Evolutionary conservation across 1,284 basidiomycete genomes (phyloP).

Genomic region (Cryptococcus floricola): DNA sequence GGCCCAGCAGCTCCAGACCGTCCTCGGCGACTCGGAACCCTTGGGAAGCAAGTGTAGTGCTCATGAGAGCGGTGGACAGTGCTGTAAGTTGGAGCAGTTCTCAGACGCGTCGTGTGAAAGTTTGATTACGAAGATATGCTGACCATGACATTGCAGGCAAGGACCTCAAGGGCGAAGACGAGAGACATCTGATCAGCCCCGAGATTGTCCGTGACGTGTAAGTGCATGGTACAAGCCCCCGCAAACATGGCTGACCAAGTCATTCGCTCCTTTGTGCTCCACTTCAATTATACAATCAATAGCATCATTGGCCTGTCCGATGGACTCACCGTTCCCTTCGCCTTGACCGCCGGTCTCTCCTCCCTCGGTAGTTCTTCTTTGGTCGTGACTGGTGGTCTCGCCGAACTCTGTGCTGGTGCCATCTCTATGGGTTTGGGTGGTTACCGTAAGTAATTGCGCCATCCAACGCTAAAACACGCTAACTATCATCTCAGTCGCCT

Average conservation of each 20-base stretch:
- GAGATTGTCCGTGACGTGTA: conserved; percentile 51
- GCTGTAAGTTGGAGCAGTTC: conserved; percentile 27
- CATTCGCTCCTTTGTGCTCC: not conserved
- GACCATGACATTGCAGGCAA: conserved; percentile 17
- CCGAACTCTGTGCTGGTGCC: conserved; percentile 90
- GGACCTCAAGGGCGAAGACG: conserved; percentile 50
- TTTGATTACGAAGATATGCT: not conserved
- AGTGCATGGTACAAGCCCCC: conserved; percentile 18
- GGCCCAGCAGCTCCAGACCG: conserved; percentile 27
- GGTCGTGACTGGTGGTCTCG: conserved; percentile 85
- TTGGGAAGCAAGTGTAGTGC: conserved; percentile 43
- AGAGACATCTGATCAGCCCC: conserved; percentile 48
- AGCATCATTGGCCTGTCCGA: conserved; percentile 93
- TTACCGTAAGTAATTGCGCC: conserved; percentile 56
- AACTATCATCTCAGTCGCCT: conserved; percentile 58
- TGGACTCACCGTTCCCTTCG: conserved; percentile 92
- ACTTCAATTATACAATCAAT: not conserved
- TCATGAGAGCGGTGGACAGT: conserved; percentile 31
- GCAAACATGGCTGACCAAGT: not conserved
- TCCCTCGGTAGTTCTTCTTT: conserved; percentile 81
- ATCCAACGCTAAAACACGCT: not conserved
- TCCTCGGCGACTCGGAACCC: conserved; percentile 35
- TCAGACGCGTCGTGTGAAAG: not conserved
- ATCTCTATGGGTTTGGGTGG: conserved; percentile 96
- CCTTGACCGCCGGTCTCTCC: conserved; percentile 75